Evolutionary conservation across 805 yeast genomes (phyloP).

Genomic region (Metschnikowia colocasiae): DNA sequence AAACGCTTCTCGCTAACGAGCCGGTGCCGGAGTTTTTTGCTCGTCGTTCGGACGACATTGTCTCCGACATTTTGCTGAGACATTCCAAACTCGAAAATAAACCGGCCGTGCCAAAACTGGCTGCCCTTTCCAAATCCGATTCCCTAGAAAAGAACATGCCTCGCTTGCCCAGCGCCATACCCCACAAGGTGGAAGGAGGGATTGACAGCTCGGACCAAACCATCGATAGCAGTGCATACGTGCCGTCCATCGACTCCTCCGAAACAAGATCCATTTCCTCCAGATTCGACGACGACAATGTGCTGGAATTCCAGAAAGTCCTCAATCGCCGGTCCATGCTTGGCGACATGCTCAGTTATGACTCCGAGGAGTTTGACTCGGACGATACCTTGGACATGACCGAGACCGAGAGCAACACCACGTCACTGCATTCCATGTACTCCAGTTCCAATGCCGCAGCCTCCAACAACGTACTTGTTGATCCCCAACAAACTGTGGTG

Average conservation of each 20-base stretch:
- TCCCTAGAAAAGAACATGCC: neutral
- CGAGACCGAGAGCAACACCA: neutral
- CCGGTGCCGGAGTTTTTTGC: constrained; percentile 11
- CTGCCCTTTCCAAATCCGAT: neutral
- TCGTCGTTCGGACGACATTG: neutral
- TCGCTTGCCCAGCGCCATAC: neutral
- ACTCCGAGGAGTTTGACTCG: constrained; percentile 25
- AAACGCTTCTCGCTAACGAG: constrained; percentile 18
- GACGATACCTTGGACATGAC: neutral
- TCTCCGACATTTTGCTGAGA: constrained; percentile 3
- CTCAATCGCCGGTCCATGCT: constrained; percentile 38
- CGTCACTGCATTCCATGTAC: neutral
- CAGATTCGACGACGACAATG: constrained; percentile 2
- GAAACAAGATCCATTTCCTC: neutral
- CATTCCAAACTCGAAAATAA: neutral
- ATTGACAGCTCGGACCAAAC: neutral
- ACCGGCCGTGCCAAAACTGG: neutral
- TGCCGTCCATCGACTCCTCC: neutral
- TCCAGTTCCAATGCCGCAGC: neutral
- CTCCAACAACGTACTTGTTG: neutral
- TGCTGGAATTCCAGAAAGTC: constrained; percentile 26
- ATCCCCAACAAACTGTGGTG: neutral
- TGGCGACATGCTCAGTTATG: constrained; percentile 44
- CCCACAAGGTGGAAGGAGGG: neutral
- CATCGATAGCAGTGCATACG: constrained; percentile 1